Evolutionary conservation across 1,284 basidiomycete species (phyloP).

Genomic region (Tylopilus sp.): DNA sequence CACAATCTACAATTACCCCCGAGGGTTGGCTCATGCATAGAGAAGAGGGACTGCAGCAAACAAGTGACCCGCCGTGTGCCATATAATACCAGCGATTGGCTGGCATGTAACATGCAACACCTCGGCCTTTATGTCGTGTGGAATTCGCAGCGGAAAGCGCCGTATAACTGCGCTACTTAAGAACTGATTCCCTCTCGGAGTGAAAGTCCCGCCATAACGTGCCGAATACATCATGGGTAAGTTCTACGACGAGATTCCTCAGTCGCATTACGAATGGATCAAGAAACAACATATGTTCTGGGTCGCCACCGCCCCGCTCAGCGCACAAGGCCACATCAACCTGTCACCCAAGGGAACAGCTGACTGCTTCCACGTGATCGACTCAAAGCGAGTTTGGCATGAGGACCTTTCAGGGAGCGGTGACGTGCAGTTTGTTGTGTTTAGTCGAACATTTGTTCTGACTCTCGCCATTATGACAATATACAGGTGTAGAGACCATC

Average conservation of each 20-base stretch:
- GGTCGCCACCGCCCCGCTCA: slow-evolving; percentile 56
- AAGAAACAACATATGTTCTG: slow-evolving; percentile 53
- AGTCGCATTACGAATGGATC: slow-evolving; percentile 48
- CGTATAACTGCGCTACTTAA: too few species aligned
- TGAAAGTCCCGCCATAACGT: background rate
- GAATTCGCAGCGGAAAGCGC: too few species aligned
- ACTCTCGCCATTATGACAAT: background rate
- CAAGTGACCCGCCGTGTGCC: too few species aligned
- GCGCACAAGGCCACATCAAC: slow-evolving; percentile 51
- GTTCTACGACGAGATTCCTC: slow-evolving; percentile 49
- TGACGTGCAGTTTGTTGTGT: slow-evolving; percentile 15
- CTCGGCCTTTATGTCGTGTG: too few species aligned
- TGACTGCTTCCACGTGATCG: slow-evolving; percentile 49
- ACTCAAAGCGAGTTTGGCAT: slow-evolving; percentile 52
- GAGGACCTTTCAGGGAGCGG: slow-evolving; percentile 57
- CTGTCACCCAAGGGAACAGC: slow-evolving; percentile 54
- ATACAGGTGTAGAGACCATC: slow-evolving; percentile 52
- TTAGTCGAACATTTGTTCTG: background rate
- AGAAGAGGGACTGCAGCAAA: too few species aligned
- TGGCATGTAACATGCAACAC: too few species aligned
- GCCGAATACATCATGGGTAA: slow-evolving; percentile 41
- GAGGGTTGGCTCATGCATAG: too few species aligned
- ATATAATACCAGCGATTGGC: too few species aligned
- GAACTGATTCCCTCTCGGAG: background rate
- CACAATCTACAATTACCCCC: too few species aligned